phyloP scores from a whole-genome alignment of 2,329 filamentous ascomycete species.

The Aspergillus novoparasiticus region DNA sequence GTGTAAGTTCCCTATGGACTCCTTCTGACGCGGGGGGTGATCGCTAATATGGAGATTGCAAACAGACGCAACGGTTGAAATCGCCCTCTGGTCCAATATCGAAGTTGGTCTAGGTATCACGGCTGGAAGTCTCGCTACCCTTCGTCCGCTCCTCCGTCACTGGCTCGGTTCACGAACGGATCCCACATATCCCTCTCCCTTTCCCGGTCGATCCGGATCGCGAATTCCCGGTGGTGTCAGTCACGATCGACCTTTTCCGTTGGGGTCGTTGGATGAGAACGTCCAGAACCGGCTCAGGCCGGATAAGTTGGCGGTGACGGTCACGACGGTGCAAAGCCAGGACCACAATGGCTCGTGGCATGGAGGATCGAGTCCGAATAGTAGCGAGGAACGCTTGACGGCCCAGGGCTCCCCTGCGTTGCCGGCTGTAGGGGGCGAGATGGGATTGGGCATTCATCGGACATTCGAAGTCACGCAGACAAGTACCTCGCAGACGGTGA shows the following conservation, averaged over 20 bases:
- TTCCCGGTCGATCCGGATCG: slow-evolving; percentile 22
- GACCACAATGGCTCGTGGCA: slow-evolving; percentile 21
- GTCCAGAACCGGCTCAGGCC: slow-evolving; percentile 26
- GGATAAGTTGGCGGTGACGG: slow-evolving; percentile 33
- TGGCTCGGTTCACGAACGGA: slow-evolving; percentile 25
- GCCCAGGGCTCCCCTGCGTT: slow-evolving; percentile 16
- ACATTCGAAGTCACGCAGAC: slow-evolving; percentile 35
- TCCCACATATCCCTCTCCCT: slow-evolving; percentile 23
- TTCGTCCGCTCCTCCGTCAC: slow-evolving; percentile 50
- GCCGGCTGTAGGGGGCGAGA: slow-evolving; percentile 11
- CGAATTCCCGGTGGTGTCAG: slow-evolving; percentile 18
- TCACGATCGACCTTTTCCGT: slow-evolving; percentile 23
- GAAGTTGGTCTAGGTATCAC: slow-evolving; percentile 43
- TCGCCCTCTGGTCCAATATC: slow-evolving; percentile 43
- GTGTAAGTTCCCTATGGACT: slow-evolving; percentile 25
- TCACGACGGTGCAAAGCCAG: slow-evolving; percentile 33
- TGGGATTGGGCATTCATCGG: slow-evolving; percentile 31
- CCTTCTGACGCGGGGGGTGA: background rate
- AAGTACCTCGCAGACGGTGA: background rate
- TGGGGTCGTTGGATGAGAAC: slow-evolving; percentile 29
- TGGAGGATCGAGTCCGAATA: slow-evolving; percentile 23
- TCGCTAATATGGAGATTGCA: background rate
- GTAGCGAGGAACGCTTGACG: slow-evolving; percentile 33
- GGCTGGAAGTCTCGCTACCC: slow-evolving; percentile 51
- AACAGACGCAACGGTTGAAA: slow-evolving; percentile 47